Percentiles rank a stretch among this genome's conserved stretches.
Evolutionary conservation across 2,329 filamentous ascomycete genomes (phyloP).

Genomic region (Talaromyces sp.): DNA sequence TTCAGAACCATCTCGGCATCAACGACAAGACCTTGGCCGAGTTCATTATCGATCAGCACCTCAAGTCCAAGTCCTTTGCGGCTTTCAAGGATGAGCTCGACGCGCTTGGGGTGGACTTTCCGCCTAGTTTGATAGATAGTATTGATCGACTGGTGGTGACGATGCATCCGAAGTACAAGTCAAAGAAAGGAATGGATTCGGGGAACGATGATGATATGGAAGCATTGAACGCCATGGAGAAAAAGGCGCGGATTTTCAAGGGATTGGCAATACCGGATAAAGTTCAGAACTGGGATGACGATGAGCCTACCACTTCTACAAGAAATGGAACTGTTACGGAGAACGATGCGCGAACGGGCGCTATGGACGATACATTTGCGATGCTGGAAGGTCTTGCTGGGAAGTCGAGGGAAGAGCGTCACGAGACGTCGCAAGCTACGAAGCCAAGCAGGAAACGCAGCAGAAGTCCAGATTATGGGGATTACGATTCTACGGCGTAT

Average conservation of each 20-base stretch:
- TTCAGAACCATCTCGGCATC: slow-evolving; percentile 89
- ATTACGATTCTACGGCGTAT: slow-evolving; percentile 37
- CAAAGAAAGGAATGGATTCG: slow-evolving; percentile 38
- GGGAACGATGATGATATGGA: slow-evolving; percentile 38
- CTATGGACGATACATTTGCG: slow-evolving; percentile 88
- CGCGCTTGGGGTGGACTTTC: slow-evolving; percentile 75
- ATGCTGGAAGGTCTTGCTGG: slow-evolving; percentile 79
- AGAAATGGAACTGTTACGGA: slow-evolving; percentile 21
- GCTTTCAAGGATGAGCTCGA: slow-evolving; percentile 74
- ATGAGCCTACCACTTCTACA: slow-evolving; percentile 36
- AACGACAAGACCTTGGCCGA: slow-evolving; percentile 93
- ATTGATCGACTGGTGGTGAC: slow-evolving; percentile 82
- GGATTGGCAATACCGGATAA: slow-evolving; percentile 83
- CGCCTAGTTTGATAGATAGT: slow-evolving; percentile 80
- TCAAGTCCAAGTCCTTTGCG: slow-evolving; percentile 63
- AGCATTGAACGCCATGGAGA: slow-evolving; percentile 49
- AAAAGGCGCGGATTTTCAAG: slow-evolving; percentile 83
- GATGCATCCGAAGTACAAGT: slow-evolving; percentile 86
- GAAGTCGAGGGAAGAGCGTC: slow-evolving; percentile 48
- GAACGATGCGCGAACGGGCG: slow-evolving; percentile 51
- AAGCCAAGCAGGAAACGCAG: slow-evolving; percentile 49
- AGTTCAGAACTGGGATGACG: slow-evolving; percentile 51
- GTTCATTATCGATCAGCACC: slow-evolving; percentile 87
- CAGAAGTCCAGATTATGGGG: slow-evolving; percentile 48
- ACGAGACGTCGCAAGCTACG: slow-evolving; percentile 30